Conservation (phyloP, 345 rosid genomes). For the Hypericum androsaemum region DNA sequence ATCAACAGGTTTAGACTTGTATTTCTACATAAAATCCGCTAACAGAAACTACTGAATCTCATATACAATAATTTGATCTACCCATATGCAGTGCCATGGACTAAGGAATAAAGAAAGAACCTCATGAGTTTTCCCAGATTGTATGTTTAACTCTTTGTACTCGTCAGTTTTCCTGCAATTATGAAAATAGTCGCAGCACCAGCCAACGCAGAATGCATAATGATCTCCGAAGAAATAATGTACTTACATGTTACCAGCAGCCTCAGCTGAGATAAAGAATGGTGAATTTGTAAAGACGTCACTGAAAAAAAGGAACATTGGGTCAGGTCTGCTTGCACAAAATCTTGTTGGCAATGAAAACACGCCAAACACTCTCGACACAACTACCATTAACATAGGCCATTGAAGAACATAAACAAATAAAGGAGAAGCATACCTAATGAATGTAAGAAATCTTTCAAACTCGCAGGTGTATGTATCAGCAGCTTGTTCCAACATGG, state of each 20-base stretch:
- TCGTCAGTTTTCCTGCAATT: conserved; percentile 65
- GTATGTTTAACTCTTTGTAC: conserved; percentile 65
- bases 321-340: too few species aligned
- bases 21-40: too few species aligned
- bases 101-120: conserved; percentile 25
- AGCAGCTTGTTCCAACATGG: conserved; percentile 63
- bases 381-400: neutral
- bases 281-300: conserved; percentile 88
- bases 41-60: too few species aligned
- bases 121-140: conserved; percentile 77
- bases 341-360: too few species aligned
- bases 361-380: too few species aligned
- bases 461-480: conserved; percentile 60
- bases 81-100: neutral
- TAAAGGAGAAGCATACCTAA: conserved; percentile 42
- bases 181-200: conserved; percentile 11
- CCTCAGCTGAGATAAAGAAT: conserved; percentile 84
- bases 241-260: conserved; percentile 53
- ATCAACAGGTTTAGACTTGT: too few species aligned
- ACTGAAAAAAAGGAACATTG: conserved; percentile 28
- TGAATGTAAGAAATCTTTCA: conserved; percentile 63
- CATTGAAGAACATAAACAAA: neutral
- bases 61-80: neutral
- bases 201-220: conserved; percentile 7
- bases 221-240: conserved; percentile 36